phyloP scores from a whole-genome alignment of 1,139 yeast species.

The Blastobotrys apis region DNA sequence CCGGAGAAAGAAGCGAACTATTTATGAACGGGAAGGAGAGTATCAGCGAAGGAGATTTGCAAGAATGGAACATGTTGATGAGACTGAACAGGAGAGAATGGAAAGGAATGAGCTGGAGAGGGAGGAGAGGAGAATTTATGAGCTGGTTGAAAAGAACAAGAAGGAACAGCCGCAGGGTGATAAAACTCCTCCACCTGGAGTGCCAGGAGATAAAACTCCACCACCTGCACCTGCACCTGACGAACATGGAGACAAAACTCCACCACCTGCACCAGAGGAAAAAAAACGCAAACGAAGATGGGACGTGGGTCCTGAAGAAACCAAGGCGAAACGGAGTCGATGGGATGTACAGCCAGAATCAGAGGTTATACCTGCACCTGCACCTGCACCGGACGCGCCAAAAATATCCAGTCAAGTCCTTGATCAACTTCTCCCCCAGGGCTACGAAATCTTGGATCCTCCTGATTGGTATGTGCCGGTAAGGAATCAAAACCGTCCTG shows the following conservation, averaged over 20 bases:
- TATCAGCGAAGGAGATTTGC: constrained; percentile 43
- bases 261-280: constrained; percentile 20
- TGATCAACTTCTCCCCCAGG: constrained; percentile 52
- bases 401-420: constrained; percentile 40
- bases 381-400: constrained; percentile 25
- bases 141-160: constrained; percentile 26
- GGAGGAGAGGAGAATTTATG: constrained; percentile 32
- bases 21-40: constrained; percentile 38
- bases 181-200: constrained; percentile 21
- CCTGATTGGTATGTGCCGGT: constrained; percentile 48
- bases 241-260: constrained; percentile 26
- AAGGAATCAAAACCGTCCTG: constrained; percentile 24
- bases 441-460: constrained; percentile 45
- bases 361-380: constrained; percentile 39
- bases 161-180: constrained; percentile 18
- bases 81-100: constrained; percentile 29
- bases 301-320: constrained; percentile 37
- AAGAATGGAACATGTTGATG: constrained; percentile 27
- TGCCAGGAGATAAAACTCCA: constrained; percentile 20
- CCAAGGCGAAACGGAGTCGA: constrained; percentile 23
- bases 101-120: constrained; percentile 33
- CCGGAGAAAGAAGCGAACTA: constrained; percentile 32
- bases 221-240: constrained; percentile 17
- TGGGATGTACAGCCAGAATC: constrained; percentile 36
- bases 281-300: constrained; percentile 30